These are phyloP conservation scores for Cairneyella variabilis DNA, from an alignment of 495 filamentous ascomycete species.

Conservation along the genomic window DNA sequence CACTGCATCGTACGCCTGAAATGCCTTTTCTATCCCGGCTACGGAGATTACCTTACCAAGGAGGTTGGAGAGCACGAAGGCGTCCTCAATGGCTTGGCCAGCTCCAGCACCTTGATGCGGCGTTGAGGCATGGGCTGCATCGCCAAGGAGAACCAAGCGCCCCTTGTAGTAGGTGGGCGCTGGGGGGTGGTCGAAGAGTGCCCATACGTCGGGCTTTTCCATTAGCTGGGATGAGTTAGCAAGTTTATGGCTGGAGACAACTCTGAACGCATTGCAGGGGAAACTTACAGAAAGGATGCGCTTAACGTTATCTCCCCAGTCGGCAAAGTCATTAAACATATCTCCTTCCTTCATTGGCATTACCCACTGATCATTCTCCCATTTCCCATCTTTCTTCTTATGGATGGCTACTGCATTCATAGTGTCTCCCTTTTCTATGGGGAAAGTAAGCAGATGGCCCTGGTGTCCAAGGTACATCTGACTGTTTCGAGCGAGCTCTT, in stretches of 20 bases:
- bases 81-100: conserved; percentile 65
- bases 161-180: conserved; percentile 49
- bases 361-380: conserved; percentile 49
- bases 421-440: conserved; percentile 49
- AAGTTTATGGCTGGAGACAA: neutral
- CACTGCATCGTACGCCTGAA: conserved; percentile 57
- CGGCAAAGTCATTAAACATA: conserved; percentile 47
- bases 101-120: conserved; percentile 68
- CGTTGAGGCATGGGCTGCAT: conserved; percentile 66
- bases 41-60: conserved; percentile 39
- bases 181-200: conserved; percentile 56
- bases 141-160: conserved; percentile 56
- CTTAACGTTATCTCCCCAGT: conserved; percentile 47
- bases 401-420: conserved; percentile 18
- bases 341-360: conserved; percentile 46
- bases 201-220: conserved; percentile 51
- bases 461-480: conserved; percentile 54
- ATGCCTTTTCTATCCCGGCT: conserved; percentile 43
- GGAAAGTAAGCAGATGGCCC: conserved; percentile 58
- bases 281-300: conserved; percentile 39
- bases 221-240: conserved; percentile 27
- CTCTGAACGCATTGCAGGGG: neutral
- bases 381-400: conserved; percentile 27
- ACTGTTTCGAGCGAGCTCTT: conserved; percentile 40
- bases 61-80: conserved; percentile 51